Conservation (phyloP, 768 basidiomycete species). For the Saitozyma sp. region DNA sequence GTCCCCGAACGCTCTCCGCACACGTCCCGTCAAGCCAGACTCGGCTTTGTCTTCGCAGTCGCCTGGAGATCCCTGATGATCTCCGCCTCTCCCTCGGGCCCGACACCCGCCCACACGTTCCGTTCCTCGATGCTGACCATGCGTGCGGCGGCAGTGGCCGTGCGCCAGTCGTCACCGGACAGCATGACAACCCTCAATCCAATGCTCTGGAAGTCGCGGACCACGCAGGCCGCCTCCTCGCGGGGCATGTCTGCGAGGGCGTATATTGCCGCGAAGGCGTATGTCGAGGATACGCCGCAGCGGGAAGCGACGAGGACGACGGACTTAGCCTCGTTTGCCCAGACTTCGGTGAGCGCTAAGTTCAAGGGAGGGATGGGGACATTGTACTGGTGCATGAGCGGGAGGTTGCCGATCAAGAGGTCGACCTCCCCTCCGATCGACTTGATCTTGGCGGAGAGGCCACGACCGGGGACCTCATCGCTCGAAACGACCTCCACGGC, state of each 20-base stretch:
- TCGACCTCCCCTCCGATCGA: slow-evolving; percentile 51
- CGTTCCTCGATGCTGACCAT: slow-evolving; percentile 65
- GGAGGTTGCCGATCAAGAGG: slow-evolving; percentile 69
- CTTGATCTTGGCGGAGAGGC: slow-evolving; percentile 61
- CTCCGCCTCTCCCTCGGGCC: slow-evolving; percentile 75
- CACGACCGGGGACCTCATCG: slow-evolving; percentile 68
- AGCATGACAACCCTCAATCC: slow-evolving; percentile 75
- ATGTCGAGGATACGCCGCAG: slow-evolving; percentile 27
- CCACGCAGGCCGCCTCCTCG: slow-evolving; percentile 61
- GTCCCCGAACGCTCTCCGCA: not conserved
- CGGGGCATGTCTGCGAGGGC: slow-evolving; percentile 68
- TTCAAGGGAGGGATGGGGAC: slow-evolving; percentile 17
- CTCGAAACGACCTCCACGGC: slow-evolving; percentile 50
- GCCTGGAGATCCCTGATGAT: slow-evolving; percentile 34
- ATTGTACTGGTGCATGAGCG: slow-evolving; percentile 62
- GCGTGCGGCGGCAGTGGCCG: slow-evolving; percentile 70
- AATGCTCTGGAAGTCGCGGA: slow-evolving; percentile 58
- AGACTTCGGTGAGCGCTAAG: slow-evolving; percentile 40
- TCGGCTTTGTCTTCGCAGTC: not conserved
- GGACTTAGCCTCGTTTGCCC: slow-evolving; percentile 71
- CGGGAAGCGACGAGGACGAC: slow-evolving; percentile 62
- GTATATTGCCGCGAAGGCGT: slow-evolving; percentile 58
- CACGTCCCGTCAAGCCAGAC: not conserved
- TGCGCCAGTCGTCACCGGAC: slow-evolving; percentile 71
- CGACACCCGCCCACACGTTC: slow-evolving; percentile 74